These are phyloP conservation scores for Annulohypoxylon truncatum DNA, from an alignment of 2,329 filamentous ascomycete genomes.

Conservation along the genomic window DNA sequence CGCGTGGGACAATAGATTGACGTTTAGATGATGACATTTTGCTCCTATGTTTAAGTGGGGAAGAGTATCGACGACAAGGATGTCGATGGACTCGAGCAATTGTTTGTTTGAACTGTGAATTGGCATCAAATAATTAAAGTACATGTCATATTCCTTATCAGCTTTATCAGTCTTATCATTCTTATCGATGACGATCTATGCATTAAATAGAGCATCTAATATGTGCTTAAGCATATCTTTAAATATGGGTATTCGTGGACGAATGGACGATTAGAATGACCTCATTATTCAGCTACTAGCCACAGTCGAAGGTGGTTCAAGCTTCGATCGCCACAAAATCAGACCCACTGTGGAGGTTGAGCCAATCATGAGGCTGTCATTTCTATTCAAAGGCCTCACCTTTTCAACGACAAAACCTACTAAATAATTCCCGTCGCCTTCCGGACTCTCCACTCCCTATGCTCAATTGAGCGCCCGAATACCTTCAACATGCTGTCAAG, in stretches of 20 bases:
- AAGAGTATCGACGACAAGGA: neutral
- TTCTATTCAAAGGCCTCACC: slow-evolving; percentile 50
- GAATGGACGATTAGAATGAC: slow-evolving; percentile 18
- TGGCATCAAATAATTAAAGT: neutral
- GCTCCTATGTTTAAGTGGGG: neutral
- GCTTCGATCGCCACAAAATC: slow-evolving; percentile 40
- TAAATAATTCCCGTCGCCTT: slow-evolving; percentile 40
- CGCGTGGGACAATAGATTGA: slow-evolving; percentile 66
- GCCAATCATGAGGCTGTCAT: slow-evolving; percentile 45
- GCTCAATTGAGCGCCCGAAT: slow-evolving; percentile 54
- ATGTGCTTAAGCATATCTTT: neutral
- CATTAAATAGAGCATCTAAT: neutral
- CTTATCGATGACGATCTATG: slow-evolving; percentile 17
- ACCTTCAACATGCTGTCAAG: slow-evolving; percentile 57
- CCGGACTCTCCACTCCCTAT: slow-evolving; percentile 48
- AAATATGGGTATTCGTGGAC: neutral
- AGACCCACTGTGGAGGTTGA: slow-evolving; percentile 30
- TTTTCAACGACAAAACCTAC: slow-evolving; percentile 43
- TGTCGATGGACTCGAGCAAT: slow-evolving; percentile 9
- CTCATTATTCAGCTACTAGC: slow-evolving; percentile 35
- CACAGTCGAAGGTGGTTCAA: slow-evolving; percentile 38
- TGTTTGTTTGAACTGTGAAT: slow-evolving; percentile 1
- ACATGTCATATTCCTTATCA: slow-evolving; percentile 1
- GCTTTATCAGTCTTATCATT: neutral
- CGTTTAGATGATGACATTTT: slow-evolving; percentile 63